phyloP scores from a whole-genome alignment of 139 green algal genomes.

The Zygnema circumcarinatum region DNA sequence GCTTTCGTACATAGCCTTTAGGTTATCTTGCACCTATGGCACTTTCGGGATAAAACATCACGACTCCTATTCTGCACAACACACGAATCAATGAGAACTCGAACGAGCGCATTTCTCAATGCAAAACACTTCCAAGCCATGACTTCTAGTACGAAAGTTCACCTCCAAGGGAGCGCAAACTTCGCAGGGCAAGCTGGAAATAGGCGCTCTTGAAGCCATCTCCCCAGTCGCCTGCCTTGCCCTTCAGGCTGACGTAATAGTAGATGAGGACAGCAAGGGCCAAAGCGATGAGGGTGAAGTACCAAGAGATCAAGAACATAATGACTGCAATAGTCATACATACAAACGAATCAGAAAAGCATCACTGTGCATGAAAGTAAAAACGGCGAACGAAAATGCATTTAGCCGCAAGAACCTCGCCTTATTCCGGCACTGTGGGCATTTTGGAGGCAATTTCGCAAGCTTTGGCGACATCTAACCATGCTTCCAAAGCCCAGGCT shows the following conservation, averaged over 20 bases:
- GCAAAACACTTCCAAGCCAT: too few relatives aligned
- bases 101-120: neutral
- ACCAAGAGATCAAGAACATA: constrained; percentile 63
- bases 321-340: constrained; percentile 45
- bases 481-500: too few relatives aligned
- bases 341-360: neutral
- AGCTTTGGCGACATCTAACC: too few relatives aligned
- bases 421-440: too few relatives aligned
- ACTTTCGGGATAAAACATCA: neutral
- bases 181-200: constrained; percentile 59
- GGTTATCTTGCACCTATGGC: too few relatives aligned
- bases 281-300: constrained; percentile 59
- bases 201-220: constrained; percentile 62
- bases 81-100: neutral
- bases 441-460: too few relatives aligned
- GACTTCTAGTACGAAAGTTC: too few relatives aligned
- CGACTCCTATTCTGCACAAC: neutral
- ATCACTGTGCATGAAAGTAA: too few relatives aligned
- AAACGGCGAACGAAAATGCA: too few relatives aligned
- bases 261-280: constrained; percentile 60
- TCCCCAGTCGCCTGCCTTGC: constrained; percentile 60
- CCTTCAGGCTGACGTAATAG: constrained; percentile 60
- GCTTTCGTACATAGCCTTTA: too few relatives aligned
- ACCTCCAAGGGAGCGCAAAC: constrained; percentile 53
- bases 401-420: too few relatives aligned